Evolutionary conservation across 345 rosid genomes (phyloP), one percentile per base, ranked within the genome.

Genomic region (Anacardium occidentale): DNA sequence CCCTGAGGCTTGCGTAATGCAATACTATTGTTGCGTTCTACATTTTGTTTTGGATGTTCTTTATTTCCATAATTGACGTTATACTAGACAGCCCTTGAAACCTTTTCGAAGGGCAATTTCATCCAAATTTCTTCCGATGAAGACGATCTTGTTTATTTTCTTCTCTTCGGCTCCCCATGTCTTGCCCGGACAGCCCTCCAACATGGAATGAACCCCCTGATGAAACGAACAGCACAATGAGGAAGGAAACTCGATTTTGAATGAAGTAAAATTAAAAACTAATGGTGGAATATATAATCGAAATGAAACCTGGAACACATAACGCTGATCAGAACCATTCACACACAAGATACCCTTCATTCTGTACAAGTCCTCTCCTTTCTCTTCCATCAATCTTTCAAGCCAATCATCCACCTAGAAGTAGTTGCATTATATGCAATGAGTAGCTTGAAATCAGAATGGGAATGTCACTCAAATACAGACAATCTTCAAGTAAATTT

Each of bases 341-440:
- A 88, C 77, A 1, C 84, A 82, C 68, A 90, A 61, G 18, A 88
- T 79, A 10, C 96, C 91, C 77, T 90, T 90, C 96, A 90, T 84
- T 74, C 91, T 77, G 79, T 88, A 90, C 73, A 90, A 77, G 80
- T 90, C 91, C 32, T 88, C 91, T 50, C 86, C 92, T 76, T 85
- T 88, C 65, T 90, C 92, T 73, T 90, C 91, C 14, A 84, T 75
- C 71, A 86, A 63, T 79, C 95, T 85, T 78, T 88, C 87, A 24
- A 90, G 81, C 92, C 95, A 90, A 80, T 90, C 95, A 63, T 88
- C 91, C 48, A 90, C 84, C 95, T 90, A 77, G 17, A n/a, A 37
- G 2, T 62, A 2, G 61, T 20, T 24, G 10, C 52, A 62, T 37
- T 18, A 18, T 10, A 61, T 32, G 44, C 20, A 59, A 59, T 26